A percentile compares a stretch with the other conserved stretches of the same genome.
Evolutionary conservation across 208 protist genomes (phyloP).

Genomic region (Blastocrithidia nonstop): DNA sequence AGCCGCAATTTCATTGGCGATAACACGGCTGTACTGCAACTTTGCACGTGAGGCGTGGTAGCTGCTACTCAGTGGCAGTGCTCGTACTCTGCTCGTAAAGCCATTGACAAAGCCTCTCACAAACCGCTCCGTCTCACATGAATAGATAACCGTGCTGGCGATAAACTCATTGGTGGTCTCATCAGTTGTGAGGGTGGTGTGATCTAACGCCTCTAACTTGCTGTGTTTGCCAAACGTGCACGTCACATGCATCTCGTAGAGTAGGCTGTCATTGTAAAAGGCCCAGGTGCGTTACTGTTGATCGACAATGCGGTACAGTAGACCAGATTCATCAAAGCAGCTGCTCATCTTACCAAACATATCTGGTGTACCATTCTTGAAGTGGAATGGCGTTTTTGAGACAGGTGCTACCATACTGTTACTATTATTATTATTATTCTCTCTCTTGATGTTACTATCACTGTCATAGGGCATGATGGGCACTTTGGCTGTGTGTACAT

Average conservation of each 20-base stretch:
- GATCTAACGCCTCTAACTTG: conserved; percentile 61
- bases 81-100: conserved; percentile 57
- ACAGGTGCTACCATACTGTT: no score
- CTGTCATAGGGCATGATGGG: conserved; percentile 14
- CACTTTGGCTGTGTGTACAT: conserved; percentile 26
- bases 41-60: conserved; percentile 30
- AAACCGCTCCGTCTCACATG: conserved; percentile 63
- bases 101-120: conserved; percentile 72
- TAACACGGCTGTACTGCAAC: conserved; percentile 13
- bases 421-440: no score
- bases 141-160: conserved; percentile 51
- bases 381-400: conserved; percentile 12
- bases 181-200: conserved; percentile 22
- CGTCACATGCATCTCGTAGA: conserved; percentile 54
- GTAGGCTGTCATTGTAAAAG: conserved; percentile 79
- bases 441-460: conserved; percentile 1
- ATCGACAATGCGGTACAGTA: conserved; percentile 75
- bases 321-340: conserved; percentile 67
- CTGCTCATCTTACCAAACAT: conserved; percentile 44
- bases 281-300: conserved; percentile 55
- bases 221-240: conserved; percentile 63
- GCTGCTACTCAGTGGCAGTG: conserved; percentile 45
- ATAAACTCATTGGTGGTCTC: conserved; percentile 32
- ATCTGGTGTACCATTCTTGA: conserved; percentile 54
- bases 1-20: conserved; percentile 39